Evolutionary conservation across 192 early-diverging fungal genomes (phyloP).

Genomic region (Chytriomyces sp.): DNA sequence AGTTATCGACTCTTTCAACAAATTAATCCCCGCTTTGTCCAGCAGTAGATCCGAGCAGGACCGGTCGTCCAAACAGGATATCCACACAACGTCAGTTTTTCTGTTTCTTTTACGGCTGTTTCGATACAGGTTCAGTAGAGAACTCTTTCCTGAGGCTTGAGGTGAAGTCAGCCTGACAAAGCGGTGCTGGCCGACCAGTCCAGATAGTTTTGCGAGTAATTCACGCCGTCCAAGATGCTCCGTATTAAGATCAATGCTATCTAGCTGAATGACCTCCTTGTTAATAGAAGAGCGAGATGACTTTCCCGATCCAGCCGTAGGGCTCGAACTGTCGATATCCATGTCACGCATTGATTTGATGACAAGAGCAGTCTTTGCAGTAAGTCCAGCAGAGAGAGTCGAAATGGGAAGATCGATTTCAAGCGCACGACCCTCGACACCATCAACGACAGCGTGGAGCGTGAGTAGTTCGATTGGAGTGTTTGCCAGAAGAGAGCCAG

Average conservation of each 20-base stretch:
- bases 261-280: neutral
- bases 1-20: neutral
- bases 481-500: too few species aligned
- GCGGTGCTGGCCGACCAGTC: neutral
- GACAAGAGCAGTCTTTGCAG: neutral
- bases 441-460: constrained; percentile 20
- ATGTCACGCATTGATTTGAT: neutral
- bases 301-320: neutral
- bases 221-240: neutral
- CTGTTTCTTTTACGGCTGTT: neutral
- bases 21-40: constrained; percentile 5
- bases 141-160: constrained; percentile 19
- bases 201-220: neutral
- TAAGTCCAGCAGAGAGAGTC: neutral
- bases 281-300: neutral
- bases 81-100: constrained; percentile 13
- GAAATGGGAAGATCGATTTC: neutral
- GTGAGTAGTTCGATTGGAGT: too few species aligned
- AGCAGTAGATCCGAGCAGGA: constrained; percentile 9
- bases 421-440: constrained; percentile 6
- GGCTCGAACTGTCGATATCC: neutral
- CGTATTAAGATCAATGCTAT: constrained; percentile 3
- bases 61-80: neutral
- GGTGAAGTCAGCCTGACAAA: constrained; percentile 26
- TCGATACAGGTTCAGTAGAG: constrained; percentile 5